Base-by-base conservation (phyloP, 148 eudicot species). In the Bassia scoparia region DNA sequence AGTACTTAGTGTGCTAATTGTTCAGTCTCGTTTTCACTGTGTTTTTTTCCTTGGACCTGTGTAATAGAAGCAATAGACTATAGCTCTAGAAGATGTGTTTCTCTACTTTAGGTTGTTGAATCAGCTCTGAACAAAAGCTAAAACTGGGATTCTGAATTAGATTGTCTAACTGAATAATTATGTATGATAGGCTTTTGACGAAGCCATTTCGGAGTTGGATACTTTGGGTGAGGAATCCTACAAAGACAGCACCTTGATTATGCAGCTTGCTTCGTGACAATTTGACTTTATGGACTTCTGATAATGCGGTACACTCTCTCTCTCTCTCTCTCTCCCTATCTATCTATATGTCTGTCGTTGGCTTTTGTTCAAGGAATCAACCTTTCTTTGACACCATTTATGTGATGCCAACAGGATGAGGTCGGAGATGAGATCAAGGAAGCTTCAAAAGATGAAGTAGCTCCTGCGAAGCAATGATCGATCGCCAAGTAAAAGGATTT, bases 201-300 rank as follows among this genome's bases (percentile, higher is more conserved):
- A 88, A 82, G 91, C 91, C 23, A 88, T 88, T 55, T 76, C 91
- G 34, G 91, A 88, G 82, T 76, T 88, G 55, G 91, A 88, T 60
- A 88, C 91, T 37, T 72, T 88, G 80, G 91, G 91, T 17, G 91
- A 88, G 82, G 91, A 88, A 61, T 88, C 91, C 35, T 88, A 88
- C 87, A 88, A 88, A 82, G 91, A 88, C 69, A 88, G 91, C 83
- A 88, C 91, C 55, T 76, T 86, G 82, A 88, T 88, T 73, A 88
- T 88, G 91, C 91, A 88, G 76, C 91, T 88, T 61, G n/a, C 91
- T 88, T 34, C 80, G 91, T 7, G 91, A 88, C 81, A 88, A 88
- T 78, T 71, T 88, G 74, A 88, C 91, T 66, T 74, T 88, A 73
- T 88, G 91, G 91, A 88, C 91, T 63, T 88, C 91, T 29, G 91